Base-by-base conservation (phyloP, 805 yeast genomes). In the Komagataella phaffii region DNA sequence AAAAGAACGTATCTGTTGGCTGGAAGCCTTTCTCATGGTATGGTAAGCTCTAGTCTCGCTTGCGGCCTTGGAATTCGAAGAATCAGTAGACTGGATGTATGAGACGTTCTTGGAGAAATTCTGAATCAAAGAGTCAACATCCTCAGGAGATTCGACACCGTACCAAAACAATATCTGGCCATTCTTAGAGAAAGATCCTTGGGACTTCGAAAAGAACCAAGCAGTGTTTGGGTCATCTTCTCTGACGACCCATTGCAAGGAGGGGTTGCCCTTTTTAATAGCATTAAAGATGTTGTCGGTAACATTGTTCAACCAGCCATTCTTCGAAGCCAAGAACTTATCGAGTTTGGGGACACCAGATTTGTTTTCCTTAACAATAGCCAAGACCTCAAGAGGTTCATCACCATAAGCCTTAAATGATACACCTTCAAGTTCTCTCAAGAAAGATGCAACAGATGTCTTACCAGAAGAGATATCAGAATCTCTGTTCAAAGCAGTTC, bases 291-390 rank as follows among this genome's bases (percentile, higher is more conserved):
- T 85, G 68, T 90, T 91, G 64, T 93, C 99, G 53, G 96, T 85
- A 52, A 93, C 96, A 57, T 91, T 91, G 72, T 93, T 93, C 64
- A 91, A 83, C 99, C 99, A 93, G 48, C 98, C 98, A 51, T 85
- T 77, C 65, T 85, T 83, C 19, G 95, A 79, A 21, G 95, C 88
- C 57, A 89, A 73, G 64, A 93, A 88, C 69, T 87, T 88, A 65
- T 88, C 96, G 55, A 93, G 71, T 49, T 75, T 77, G 8, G 96
- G 85, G 51, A 86, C 72, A 12, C 66, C 67, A 12, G 68, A 68
- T 1, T 61, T 56, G 45, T 74, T 74, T 47, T 77, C 75, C 52
- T 74, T 75, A 18, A 93, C 93, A 58, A 93, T 83, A 12, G 98
- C 96, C 58, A 93, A 73, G 2, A 89, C 97, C 61, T 93, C 98